These are phyloP conservation scores for Xylaria polymorpha DNA, from an alignment of 2,329 filamentous ascomycete species.

Conservation along the genomic window DNA sequence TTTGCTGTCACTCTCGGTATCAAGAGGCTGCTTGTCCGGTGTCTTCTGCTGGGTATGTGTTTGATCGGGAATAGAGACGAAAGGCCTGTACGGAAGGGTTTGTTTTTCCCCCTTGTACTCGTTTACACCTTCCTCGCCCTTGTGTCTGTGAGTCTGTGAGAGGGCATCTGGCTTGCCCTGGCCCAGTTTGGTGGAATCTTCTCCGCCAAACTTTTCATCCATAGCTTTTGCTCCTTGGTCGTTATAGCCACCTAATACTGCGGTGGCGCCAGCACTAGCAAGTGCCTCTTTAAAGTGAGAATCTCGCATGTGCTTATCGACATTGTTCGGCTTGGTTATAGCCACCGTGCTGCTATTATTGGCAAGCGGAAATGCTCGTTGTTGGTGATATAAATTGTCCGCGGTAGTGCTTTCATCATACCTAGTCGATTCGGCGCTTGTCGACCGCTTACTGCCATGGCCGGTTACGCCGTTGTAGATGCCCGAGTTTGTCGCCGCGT, in stretches of 20 bases:
- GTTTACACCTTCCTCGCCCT: neutral
- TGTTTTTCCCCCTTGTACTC: slow-evolving; percentile 1
- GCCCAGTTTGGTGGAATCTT: neutral
- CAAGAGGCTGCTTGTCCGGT: neutral
- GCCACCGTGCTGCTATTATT: neutral
- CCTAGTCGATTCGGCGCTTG: neutral
- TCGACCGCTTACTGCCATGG: slow-evolving; percentile 42
- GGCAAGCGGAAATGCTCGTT: slow-evolving; percentile 38
- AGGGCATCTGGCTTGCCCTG: neutral
- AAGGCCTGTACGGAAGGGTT: neutral
- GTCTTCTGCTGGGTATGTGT: neutral
- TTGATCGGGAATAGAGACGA: neutral
- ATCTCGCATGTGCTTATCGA: slow-evolving; percentile 2
- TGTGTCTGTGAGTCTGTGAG: neutral
- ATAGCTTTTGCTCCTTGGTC: neutral
- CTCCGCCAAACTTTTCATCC: neutral
- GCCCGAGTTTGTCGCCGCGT: neutral
- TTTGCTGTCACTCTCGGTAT: neutral
- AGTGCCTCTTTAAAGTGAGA: slow-evolving; percentile 40
- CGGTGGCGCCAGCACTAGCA: slow-evolving; percentile 30
- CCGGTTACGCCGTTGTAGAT: slow-evolving; percentile 43
- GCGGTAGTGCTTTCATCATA: slow-evolving; percentile 1
- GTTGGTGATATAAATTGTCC: slow-evolving; percentile 25
- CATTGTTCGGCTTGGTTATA: neutral
- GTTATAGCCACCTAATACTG: slow-evolving; percentile 10